phyloP scores from a whole-genome alignment of 208 protist genomes.

The Phytomonas francai region DNA sequence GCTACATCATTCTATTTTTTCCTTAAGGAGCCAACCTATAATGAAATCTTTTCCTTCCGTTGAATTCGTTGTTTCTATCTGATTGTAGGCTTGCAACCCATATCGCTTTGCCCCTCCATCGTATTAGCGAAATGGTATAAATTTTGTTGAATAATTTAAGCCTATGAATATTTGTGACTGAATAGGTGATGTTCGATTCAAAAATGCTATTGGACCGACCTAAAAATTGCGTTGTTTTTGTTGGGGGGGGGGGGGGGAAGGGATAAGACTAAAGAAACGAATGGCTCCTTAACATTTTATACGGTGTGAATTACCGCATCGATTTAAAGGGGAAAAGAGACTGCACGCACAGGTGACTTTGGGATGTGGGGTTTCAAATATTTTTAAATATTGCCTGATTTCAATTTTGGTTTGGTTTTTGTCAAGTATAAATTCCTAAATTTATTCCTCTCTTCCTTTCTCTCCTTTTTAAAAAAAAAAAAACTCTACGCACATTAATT shows the following conservation, averaged over 20 bases:
- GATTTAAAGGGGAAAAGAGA: background rate
- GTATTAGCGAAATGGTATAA: background rate
- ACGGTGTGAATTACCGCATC: background rate
- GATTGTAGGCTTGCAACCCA: background rate
- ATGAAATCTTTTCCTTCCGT: background rate
- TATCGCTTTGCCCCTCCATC: background rate
- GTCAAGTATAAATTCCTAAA: background rate
- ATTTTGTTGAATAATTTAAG: background rate
- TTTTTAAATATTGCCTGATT: background rate
- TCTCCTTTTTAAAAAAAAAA: constrained; percentile 11
- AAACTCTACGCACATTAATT: background rate
- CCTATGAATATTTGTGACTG: background rate
- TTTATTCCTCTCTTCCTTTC: constrained; percentile 5
- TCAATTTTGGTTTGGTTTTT: background rate
- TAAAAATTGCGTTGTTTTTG: background rate
- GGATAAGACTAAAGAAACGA: background rate
- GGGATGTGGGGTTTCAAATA: background rate
- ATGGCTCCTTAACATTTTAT: background rate
- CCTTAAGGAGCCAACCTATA: background rate
- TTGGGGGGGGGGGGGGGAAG: background rate
- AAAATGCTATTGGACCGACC: background rate
- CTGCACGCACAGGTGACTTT: background rate
- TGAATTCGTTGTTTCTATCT: background rate
- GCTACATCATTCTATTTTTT: background rate
- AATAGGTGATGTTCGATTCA: background rate